phyloP scores from a whole-genome alignment of 1,139 yeast species.

The Arxiozyma telluris region DNA sequence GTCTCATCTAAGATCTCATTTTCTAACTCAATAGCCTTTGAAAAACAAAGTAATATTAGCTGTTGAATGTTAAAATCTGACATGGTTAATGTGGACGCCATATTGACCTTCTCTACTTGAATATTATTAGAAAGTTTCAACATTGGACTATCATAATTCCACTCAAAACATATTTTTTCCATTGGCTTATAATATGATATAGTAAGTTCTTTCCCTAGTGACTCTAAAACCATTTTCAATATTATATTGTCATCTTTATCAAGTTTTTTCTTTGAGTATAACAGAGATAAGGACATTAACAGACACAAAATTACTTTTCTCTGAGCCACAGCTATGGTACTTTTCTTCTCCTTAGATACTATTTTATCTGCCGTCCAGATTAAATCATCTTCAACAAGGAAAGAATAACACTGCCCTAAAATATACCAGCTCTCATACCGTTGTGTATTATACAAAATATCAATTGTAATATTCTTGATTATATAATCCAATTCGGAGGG shows the following conservation, averaged over 20 bases:
- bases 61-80: slow-evolving; percentile 24
- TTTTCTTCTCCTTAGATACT: slow-evolving; percentile 54
- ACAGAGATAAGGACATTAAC: slow-evolving; percentile 51
- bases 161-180: slow-evolving; percentile 34
- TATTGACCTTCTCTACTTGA: slow-evolving; percentile 25
- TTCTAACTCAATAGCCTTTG: slow-evolving; percentile 31
- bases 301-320: slow-evolving; percentile 65
- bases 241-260: slow-evolving; percentile 25
- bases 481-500: slow-evolving; percentile 75
- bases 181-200: slow-evolving; percentile 47
- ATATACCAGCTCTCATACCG: slow-evolving; percentile 83
- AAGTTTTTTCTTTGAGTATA: background rate
- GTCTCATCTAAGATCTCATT: slow-evolving; percentile 20
- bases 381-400: slow-evolving; percentile 76
- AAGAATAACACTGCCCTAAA: slow-evolving; percentile 73
- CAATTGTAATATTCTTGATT: slow-evolving; percentile 53
- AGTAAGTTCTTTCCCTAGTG: slow-evolving; percentile 24
- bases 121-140: slow-evolving; percentile 19
- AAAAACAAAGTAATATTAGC: slow-evolving; percentile 32
- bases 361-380: slow-evolving; percentile 87
- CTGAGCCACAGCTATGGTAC: slow-evolving; percentile 55
- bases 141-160: slow-evolving; percentile 15
- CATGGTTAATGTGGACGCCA: slow-evolving; percentile 16
- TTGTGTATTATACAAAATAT: slow-evolving; percentile 54
- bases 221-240: slow-evolving; percentile 20